These are phyloP conservation scores for Fonsecaea erecta DNA, from an alignment of 2,329 filamentous ascomycete genomes.

Conservation along the genomic window DNA sequence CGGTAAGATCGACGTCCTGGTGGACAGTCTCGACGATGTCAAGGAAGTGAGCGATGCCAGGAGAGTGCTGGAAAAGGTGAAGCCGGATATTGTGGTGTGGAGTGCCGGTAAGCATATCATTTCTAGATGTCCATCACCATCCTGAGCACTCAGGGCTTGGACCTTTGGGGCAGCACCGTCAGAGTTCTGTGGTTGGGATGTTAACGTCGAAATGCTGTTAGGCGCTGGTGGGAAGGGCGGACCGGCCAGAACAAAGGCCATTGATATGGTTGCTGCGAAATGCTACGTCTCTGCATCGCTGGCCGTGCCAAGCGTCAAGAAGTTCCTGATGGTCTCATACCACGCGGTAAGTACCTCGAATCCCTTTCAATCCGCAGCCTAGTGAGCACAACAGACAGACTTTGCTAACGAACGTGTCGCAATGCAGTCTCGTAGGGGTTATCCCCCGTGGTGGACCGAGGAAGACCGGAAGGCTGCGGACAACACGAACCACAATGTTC, in stretches of 20 bases:
- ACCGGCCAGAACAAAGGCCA: slow-evolving; percentile 54
- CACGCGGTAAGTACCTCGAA: slow-evolving; percentile 42
- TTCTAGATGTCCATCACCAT: no score
- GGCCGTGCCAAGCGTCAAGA: slow-evolving; percentile 52
- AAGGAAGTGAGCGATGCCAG: slow-evolving; percentile 66
- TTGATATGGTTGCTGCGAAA: slow-evolving; percentile 61
- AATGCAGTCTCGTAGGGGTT: slow-evolving; percentile 48
- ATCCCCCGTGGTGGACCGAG: slow-evolving; percentile 58
- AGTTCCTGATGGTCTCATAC: slow-evolving; percentile 62
- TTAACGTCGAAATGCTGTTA: slow-evolving; percentile 36
- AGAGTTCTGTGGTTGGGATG: not conserved
- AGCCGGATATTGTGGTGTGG: slow-evolving; percentile 54
- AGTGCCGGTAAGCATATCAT: slow-evolving; percentile 46
- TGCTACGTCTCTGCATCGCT: slow-evolving; percentile 58
- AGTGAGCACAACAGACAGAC: not conserved
- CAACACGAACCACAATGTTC: slow-evolving; percentile 53
- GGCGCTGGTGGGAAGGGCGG: slow-evolving; percentile 62
- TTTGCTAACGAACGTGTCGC: not conserved
- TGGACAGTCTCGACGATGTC: slow-evolving; percentile 73
- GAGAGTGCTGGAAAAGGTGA: slow-evolving; percentile 58
- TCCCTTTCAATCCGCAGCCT: not conserved
- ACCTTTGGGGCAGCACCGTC: no score
- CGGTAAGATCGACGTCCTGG: slow-evolving; percentile 70
- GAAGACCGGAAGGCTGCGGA: slow-evolving; percentile 52
- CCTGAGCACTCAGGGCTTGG: no score